Evolutionary conservation across 23 red algal species (phyloP).

Genomic region (Gracilaria domingensis): DNA sequence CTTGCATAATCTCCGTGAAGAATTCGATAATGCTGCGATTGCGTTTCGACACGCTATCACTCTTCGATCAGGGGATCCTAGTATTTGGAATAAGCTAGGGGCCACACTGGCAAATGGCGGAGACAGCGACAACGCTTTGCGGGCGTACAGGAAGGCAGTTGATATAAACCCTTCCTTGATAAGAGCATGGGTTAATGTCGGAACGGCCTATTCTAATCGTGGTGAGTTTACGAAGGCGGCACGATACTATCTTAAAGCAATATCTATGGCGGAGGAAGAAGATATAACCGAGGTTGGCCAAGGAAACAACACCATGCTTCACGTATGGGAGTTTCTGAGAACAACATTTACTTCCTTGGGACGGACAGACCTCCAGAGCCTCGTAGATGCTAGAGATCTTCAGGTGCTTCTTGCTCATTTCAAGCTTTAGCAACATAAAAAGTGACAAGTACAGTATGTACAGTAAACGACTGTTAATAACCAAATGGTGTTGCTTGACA

Average conservation of each 20-base stretch:
- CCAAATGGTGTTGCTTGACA: neutral
- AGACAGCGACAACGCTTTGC: slow-evolving; percentile 80
- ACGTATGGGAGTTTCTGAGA: slow-evolving; percentile 94
- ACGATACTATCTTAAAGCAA: slow-evolving; percentile 81
- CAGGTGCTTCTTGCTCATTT: slow-evolving; percentile 60
- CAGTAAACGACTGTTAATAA: slow-evolving; percentile 2
- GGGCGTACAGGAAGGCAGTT: slow-evolving; percentile 91
- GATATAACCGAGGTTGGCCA: neutral
- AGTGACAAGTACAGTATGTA: neutral
- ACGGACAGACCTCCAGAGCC: slow-evolving; percentile 71
- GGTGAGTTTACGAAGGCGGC: slow-evolving; percentile 62
- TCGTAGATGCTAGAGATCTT: slow-evolving; percentile 52
- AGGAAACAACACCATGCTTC: slow-evolving; percentile 47
- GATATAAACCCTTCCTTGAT: slow-evolving; percentile 81
- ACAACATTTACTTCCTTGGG: slow-evolving; percentile 69
- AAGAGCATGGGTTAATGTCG: slow-evolving; percentile 98
- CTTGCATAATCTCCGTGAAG: slow-evolving; percentile 81
- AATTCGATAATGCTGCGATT: slow-evolving; percentile 79
- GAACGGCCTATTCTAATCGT: slow-evolving; percentile 95
- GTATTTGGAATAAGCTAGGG: slow-evolving; percentile 96
- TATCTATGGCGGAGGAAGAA: slow-evolving; percentile 42
- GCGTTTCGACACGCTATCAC: slow-evolving; percentile 82
- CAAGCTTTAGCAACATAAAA: slow-evolving; percentile 47
- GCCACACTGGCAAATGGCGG: slow-evolving; percentile 94
- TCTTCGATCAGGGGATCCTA: slow-evolving; percentile 70